These are phyloP conservation scores for Trichomonas gallinae DNA, from an alignment of 208 protist species.

Conservation along the genomic window DNA sequence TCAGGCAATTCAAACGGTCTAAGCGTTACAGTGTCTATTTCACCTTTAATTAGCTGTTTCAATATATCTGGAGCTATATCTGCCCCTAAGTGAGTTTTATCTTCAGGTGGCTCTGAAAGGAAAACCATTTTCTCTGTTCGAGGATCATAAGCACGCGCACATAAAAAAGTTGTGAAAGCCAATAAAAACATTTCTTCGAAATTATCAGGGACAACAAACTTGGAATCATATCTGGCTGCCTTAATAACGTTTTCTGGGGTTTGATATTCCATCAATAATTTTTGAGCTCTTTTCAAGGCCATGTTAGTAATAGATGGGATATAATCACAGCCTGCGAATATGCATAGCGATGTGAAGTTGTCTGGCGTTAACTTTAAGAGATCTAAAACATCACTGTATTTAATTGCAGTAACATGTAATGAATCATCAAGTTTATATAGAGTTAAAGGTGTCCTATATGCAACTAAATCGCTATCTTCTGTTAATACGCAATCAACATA, in stretches of 20 bases:
- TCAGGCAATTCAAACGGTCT: not conserved
- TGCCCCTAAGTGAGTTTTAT: not conserved
- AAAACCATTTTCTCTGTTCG: not conserved
- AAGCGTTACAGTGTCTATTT: not conserved
- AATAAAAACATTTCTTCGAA: not conserved
- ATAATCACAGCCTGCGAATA: not conserved
- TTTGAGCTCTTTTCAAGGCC: not conserved
- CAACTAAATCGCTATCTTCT: conserved; percentile 18
- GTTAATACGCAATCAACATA: conserved; percentile 11
- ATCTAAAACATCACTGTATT: not conserved
- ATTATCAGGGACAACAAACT: not conserved
- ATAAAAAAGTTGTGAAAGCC: not conserved
- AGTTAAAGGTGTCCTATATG: not conserved
- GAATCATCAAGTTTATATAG: not conserved
- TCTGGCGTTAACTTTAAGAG: not conserved
- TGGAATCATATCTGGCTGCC: not conserved
- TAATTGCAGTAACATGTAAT: not conserved
- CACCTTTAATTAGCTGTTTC: not conserved
- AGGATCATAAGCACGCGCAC: not conserved
- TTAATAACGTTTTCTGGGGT: not conserved
- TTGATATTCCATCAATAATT: not conserved
- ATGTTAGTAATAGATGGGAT: not conserved
- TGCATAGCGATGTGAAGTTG: not conserved
- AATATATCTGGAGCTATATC: not conserved
- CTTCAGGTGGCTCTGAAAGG: not conserved